Conservation (phyloP, 371 early-diverging fungal genomes). For the Lichtheimia ornata region DNA sequence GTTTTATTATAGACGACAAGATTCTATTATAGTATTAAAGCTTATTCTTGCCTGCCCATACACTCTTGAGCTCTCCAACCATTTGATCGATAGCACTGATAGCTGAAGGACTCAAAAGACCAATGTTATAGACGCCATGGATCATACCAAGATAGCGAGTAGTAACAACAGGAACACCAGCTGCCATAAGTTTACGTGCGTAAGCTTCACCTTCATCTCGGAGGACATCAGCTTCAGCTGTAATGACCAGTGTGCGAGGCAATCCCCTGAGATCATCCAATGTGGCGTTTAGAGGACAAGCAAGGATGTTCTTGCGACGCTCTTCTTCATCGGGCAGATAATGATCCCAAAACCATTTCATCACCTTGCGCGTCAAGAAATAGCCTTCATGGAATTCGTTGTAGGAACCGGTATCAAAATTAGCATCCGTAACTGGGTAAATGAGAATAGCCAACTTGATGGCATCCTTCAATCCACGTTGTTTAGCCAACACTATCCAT, state of each 20-base stretch:
- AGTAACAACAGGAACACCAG: slow-evolving; percentile 25
- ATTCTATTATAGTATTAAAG: too few relatives aligned
- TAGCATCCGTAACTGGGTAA: slow-evolving; percentile 26
- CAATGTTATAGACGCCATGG: slow-evolving; percentile 12
- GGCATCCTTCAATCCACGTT: slow-evolving; percentile 16
- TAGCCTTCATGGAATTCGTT: slow-evolving; percentile 18
- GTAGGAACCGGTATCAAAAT: slow-evolving; percentile 28
- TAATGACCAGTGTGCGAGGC: slow-evolving; percentile 32
- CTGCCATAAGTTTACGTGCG: slow-evolving; percentile 24
- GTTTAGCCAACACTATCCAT: slow-evolving; percentile 30
- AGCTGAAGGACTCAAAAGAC: slow-evolving; percentile 2
- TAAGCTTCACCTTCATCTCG: slow-evolving; percentile 41
- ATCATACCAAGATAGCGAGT: slow-evolving; percentile 22
- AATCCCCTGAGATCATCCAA: slow-evolving; percentile 27
- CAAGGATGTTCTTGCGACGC: slow-evolving; percentile 11
- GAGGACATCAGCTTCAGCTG: slow-evolving; percentile 38
- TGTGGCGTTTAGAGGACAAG: slow-evolving; percentile 18
- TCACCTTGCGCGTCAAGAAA: slow-evolving; percentile 22
- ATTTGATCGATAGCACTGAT: slow-evolving; percentile 9
- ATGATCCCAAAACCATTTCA: slow-evolving; percentile 34
- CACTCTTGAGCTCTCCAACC: not conserved
- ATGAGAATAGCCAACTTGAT: slow-evolving; percentile 28
- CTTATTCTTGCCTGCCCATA: too few relatives aligned
- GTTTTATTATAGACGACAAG: too few relatives aligned
- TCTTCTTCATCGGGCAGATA: slow-evolving; percentile 19